These are phyloP conservation scores for Xylogone sp. DNA, from an alignment of 2,329 filamentous ascomycete genomes.

Conservation along the genomic window DNA sequence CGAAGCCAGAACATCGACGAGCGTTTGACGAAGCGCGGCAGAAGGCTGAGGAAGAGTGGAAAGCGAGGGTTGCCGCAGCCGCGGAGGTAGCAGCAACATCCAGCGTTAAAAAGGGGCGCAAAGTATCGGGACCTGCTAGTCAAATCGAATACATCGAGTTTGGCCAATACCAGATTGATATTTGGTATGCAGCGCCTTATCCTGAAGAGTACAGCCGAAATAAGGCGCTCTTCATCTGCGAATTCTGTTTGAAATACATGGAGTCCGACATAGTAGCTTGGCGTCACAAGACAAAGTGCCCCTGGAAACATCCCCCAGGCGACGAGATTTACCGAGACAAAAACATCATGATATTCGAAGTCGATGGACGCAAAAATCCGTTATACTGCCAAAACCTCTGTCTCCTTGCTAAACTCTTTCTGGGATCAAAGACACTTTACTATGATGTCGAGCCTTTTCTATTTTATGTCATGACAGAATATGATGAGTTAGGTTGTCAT, in stretches of 20 bases:
- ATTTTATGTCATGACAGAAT: conserved; percentile 96
- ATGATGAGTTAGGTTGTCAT: conserved; percentile 86
- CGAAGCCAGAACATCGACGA: conserved; percentile 73
- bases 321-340: conserved; percentile 96
- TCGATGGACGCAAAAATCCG: conserved; percentile 93
- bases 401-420: conserved; percentile 89
- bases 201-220: conserved; percentile 98
- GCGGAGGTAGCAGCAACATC: conserved; percentile 67
- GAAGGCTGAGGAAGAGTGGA: conserved; percentile 90
- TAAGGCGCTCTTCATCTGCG: conserved; percentile 95
- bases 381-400: conserved; percentile 99
- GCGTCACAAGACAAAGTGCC: conserved; percentile 96
- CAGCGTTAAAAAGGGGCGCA: conserved; percentile 62
- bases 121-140: conserved; percentile 80
- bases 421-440: conserved; percentile 98
- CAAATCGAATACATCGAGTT: conserved; percentile 99
- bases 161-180: conserved; percentile 96
- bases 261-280: conserved; percentile 98
- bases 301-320: conserved; percentile 92
- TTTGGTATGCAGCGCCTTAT: conserved; percentile 97
- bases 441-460: conserved; percentile 97
- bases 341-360: conserved; percentile 92
- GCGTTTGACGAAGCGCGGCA: conserved; percentile 87
- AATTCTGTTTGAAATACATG: conserved; percentile 99
- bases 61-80: conserved; percentile 58